Evolutionary conservation across 2,329 filamentous ascomycete species (phyloP).

Genomic region (Corniculantispora saksenae): DNA sequence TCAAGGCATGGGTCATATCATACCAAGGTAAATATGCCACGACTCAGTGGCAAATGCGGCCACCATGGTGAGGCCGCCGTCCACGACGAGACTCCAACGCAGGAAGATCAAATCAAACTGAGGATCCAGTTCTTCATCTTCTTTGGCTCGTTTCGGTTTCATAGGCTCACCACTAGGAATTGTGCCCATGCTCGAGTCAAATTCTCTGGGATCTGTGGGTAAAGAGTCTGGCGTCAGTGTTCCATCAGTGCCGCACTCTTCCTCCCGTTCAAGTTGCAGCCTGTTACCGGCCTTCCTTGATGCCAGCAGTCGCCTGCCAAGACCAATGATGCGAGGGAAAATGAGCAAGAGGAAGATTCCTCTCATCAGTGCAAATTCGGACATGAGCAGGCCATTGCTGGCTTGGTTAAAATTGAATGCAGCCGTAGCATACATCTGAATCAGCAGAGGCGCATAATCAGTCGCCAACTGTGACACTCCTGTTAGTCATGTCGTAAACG

Average conservation of each 20-base stretch:
- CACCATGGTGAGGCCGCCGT: slow-evolving; percentile 64
- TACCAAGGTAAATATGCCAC: slow-evolving; percentile 69
- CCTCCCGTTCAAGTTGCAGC: slow-evolving; percentile 14
- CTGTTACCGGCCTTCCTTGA: neutral
- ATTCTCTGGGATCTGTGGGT: slow-evolving; percentile 40
- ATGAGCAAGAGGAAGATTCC: slow-evolving; percentile 56
- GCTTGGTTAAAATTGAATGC: slow-evolving; percentile 56
- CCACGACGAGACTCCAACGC: slow-evolving; percentile 64
- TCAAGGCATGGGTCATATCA: slow-evolving; percentile 18
- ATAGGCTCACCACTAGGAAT: slow-evolving; percentile 46
- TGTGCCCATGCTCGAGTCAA: slow-evolving; percentile 41
- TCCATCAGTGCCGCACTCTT: slow-evolving; percentile 16
- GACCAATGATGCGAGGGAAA: slow-evolving; percentile 54
- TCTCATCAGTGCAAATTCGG: slow-evolving; percentile 55
- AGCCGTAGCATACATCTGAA: slow-evolving; percentile 61
- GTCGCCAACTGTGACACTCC: slow-evolving; percentile 54
- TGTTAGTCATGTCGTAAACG: slow-evolving; percentile 1
- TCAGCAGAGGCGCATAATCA: slow-evolving; percentile 64
- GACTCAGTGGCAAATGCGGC: slow-evolving; percentile 61
- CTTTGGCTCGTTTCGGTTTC: slow-evolving; percentile 30
- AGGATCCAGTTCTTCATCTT: slow-evolving; percentile 44
- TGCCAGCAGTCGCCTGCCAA: slow-evolving; percentile 36
- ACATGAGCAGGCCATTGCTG: slow-evolving; percentile 59
- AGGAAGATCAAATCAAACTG: slow-evolving; percentile 69
- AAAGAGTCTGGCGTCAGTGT: slow-evolving; percentile 25